Evolutionary conservation across 345 rosid genomes (phyloP).

Genomic region (Citrus trifoliata): DNA sequence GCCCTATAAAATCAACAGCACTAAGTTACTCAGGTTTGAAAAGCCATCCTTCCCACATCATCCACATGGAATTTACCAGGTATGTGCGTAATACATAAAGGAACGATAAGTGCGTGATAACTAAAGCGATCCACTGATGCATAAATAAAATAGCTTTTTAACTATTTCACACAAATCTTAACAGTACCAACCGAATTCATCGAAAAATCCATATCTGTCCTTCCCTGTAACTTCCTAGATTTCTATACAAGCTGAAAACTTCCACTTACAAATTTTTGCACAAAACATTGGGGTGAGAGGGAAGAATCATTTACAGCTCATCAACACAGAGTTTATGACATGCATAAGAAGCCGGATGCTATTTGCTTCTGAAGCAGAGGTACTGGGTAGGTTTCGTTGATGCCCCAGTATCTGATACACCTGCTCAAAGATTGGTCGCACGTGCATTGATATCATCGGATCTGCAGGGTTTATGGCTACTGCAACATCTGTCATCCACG

Average conservation of each 20-base stretch:
- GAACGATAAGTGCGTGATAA: not conserved
- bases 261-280: conserved; percentile 28
- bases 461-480: conserved; percentile 56
- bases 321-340: conserved; percentile 49
- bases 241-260: conserved; percentile 30
- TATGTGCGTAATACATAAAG: not conserved
- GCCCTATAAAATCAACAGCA: no score
- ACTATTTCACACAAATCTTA: conserved; percentile 27
- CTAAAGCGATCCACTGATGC: not conserved
- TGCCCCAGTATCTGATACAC: conserved; percentile 60
- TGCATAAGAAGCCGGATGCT: conserved; percentile 57
- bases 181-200: conserved; percentile 9
- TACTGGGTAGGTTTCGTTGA: conserved; percentile 36
- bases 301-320: conserved; percentile 46
- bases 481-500: conserved; percentile 73
- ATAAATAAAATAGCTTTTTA: not conserved
- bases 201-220: not conserved
- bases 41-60: not conserved
- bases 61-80: not conserved
- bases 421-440: conserved; percentile 59
- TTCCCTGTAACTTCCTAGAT: conserved; percentile 21
- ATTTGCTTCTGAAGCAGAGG: conserved; percentile 37
- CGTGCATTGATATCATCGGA: conserved; percentile 53
- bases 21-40: not conserved
- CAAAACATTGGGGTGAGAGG: conserved; percentile 9